phyloP scores from a whole-genome alignment of 2,329 filamentous ascomycete species.

The Fusarium chuoi region DNA sequence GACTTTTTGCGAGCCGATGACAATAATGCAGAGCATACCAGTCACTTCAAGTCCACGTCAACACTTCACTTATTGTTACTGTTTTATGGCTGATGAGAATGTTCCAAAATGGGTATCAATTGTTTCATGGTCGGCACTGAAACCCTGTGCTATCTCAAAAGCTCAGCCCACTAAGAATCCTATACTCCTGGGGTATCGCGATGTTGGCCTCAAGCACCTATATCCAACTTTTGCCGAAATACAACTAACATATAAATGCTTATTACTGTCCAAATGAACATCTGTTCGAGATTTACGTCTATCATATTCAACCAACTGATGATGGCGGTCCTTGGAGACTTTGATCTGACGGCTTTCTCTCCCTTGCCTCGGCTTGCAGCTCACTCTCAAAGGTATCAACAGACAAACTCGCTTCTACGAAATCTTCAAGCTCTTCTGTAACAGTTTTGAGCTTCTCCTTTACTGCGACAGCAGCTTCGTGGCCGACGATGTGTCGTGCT shows the following conservation, averaged over 20 bases:
- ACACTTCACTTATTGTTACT: constrained; percentile 1
- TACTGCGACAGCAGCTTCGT: constrained; percentile 86
- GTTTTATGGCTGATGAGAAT: neutral
- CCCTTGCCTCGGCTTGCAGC: constrained; percentile 62
- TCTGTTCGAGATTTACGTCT: neutral
- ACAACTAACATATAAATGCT: neutral
- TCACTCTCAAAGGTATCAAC: constrained; percentile 79
- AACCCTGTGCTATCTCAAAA: constrained; percentile 13
- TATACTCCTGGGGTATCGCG: constrained; percentile 17
- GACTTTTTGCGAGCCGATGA: constrained; percentile 46
- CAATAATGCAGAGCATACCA: constrained; percentile 13
- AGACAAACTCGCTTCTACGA: constrained; percentile 87
- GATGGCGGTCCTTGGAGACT: constrained; percentile 40
- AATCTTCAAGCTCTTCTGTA: constrained; percentile 95
- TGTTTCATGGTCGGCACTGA: neutral
- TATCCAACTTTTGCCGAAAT: neutral
- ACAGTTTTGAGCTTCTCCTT: constrained; percentile 97
- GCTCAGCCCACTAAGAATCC: neutral
- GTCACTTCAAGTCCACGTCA: constrained; percentile 1
- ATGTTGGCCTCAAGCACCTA: neutral
- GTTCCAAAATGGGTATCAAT: neutral
- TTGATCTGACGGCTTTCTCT: constrained; percentile 48
- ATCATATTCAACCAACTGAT: constrained; percentile 24
- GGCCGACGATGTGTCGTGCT: constrained; percentile 90
- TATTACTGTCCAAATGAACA: neutral